phyloP scores from a whole-genome alignment of 2,329 filamentous ascomycete genomes.

The Diaporthe australafricana region DNA sequence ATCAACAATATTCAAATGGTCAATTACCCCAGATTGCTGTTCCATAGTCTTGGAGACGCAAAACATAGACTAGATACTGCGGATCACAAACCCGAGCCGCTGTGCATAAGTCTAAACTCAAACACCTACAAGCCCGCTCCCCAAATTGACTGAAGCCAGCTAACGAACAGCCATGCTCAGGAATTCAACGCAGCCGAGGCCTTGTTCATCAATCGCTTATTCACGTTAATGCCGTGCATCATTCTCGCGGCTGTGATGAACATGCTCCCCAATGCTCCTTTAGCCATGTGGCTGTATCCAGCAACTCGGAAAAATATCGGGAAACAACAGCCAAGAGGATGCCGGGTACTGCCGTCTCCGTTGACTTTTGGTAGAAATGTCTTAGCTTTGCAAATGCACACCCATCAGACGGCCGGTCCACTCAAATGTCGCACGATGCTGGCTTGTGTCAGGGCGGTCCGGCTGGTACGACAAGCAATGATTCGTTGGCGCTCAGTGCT shows the following conservation, averaged over 20 bases:
- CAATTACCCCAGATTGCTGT: slow-evolving; percentile 8
- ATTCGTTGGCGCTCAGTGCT: neutral
- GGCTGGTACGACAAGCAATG: neutral
- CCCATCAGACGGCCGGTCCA: neutral
- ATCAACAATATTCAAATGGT: neutral
- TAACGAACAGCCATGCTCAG: no score
- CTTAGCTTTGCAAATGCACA: neutral
- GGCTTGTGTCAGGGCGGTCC: neutral
- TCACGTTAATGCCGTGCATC: neutral
- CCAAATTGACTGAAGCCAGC: neutral
- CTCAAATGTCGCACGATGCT: neutral
- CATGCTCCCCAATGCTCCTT: no score
- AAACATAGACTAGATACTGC: neutral
- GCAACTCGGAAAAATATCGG: neutral
- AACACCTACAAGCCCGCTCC: no score
- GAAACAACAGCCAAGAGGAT: neutral
- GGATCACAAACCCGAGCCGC: slow-evolving; percentile 1
- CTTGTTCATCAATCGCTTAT: neutral
- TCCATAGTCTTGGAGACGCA: neutral
- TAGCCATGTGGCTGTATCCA: neutral
- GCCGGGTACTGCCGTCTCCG: neutral
- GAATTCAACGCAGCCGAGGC: neutral
- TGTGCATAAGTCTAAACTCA: slow-evolving; percentile 3
- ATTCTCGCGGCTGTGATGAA: neutral
- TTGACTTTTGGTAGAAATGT: neutral